These are phyloP conservation scores for Fusarium algeriense DNA, from an alignment of 2,329 filamentous ascomycete genomes.

Conservation along the genomic window DNA sequence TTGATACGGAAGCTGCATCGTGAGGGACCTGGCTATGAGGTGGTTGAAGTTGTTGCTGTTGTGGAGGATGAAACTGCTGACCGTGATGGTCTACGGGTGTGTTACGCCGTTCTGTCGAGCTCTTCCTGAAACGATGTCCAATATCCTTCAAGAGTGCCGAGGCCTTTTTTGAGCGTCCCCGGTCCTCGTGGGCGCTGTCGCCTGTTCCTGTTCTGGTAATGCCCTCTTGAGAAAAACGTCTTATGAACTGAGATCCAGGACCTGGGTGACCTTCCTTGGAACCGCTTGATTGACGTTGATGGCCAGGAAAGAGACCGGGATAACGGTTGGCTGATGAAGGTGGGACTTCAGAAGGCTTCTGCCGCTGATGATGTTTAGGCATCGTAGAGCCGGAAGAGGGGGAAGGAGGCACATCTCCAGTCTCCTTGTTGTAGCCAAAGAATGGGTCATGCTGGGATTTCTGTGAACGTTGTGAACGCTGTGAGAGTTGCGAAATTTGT, in stretches of 20 bases:
- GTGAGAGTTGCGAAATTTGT: constrained; percentile 40
- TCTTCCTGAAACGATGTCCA: constrained; percentile 57
- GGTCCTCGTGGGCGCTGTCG: constrained; percentile 47
- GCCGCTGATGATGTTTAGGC: constrained; percentile 41
- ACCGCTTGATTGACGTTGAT: constrained; percentile 36
- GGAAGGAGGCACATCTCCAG: constrained; percentile 50
- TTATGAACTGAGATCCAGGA: constrained; percentile 33
- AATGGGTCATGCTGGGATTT: constrained; percentile 46
- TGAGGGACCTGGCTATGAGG: constrained; percentile 28
- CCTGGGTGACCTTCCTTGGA: constrained; percentile 17
- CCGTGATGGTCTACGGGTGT: constrained; percentile 43
- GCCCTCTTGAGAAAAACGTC: constrained; percentile 34
- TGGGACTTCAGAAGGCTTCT: constrained; percentile 56
- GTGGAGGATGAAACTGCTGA: constrained; percentile 23
- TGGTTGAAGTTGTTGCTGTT: constrained; percentile 6
- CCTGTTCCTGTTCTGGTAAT: constrained; percentile 51
- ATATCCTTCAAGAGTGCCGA: constrained; percentile 66
- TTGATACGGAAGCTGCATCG: constrained; percentile 59
- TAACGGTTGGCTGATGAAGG: constrained; percentile 65
- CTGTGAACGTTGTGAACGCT: constrained; percentile 28
- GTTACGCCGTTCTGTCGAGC: constrained; percentile 51
- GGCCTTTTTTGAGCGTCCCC: constrained; percentile 53
- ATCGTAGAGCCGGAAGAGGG: constrained; percentile 24
- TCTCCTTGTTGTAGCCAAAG: constrained; percentile 61
- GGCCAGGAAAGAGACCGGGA: constrained; percentile 59